Percentiles rank a stretch among this genome's conserved stretches.
phyloP scores from a whole-genome alignment of 306 rosid genomes.

The Astragalus glycyphyllos region DNA sequence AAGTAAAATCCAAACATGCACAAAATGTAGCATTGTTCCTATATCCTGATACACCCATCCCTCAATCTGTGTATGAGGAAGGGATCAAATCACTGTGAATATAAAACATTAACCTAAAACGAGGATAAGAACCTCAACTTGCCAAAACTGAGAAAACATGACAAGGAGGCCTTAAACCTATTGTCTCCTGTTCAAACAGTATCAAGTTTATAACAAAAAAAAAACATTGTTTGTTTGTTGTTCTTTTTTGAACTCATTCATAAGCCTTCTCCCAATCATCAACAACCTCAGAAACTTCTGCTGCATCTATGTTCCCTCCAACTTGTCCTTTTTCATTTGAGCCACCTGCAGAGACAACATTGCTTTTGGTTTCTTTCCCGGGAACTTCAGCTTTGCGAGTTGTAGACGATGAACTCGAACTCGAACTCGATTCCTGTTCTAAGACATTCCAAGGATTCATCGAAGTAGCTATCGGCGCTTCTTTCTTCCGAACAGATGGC shows the following conservation, averaged over 20 bases:
- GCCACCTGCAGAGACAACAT: too few species aligned
- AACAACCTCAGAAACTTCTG: constrained; percentile 69
- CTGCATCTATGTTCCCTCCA: constrained; percentile 36
- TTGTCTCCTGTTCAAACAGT: constrained; percentile 22
- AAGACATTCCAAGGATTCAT: constrained; percentile 75
- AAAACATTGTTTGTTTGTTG: not conserved
- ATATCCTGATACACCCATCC: constrained; percentile 15
- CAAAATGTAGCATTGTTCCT: not conserved
- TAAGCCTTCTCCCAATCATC: constrained; percentile 96
- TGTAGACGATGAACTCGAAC: constrained; percentile 54
- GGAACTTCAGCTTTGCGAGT: constrained; percentile 41
- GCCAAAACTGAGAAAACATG: constrained; percentile 46
- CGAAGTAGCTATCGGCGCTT: constrained; percentile 69
- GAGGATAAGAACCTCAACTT: constrained; percentile 19
- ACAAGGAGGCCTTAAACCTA: constrained; percentile 23
- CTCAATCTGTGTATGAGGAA: constrained; percentile 7
- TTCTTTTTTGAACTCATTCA: constrained; percentile 43
- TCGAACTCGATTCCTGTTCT: constrained; percentile 54
- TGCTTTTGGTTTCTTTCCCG: too few species aligned
- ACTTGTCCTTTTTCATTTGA: constrained; percentile 37
- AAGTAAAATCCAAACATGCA: too few species aligned
- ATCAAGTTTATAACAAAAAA: constrained; percentile 4
- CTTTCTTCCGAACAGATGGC: constrained; percentile 73
- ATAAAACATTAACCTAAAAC: not conserved
- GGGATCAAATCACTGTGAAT: constrained; percentile 14